Conservation (phyloP, 106 monocot species). For the Dioscorea zingiberensis region DNA sequence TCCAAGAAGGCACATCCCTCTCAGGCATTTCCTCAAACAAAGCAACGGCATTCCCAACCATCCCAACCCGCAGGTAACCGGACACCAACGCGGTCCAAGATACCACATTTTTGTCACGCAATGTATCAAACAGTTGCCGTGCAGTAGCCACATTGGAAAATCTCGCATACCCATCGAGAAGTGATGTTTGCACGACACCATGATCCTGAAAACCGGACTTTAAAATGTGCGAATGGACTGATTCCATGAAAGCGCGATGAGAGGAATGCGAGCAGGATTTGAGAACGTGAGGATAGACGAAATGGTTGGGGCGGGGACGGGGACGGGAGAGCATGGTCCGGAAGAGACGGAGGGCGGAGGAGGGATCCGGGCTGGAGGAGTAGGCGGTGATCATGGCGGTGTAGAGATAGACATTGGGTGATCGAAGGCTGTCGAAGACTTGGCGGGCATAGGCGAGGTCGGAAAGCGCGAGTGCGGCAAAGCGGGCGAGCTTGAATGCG, state of each 20-base stretch:
- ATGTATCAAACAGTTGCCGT: conserved; percentile 59
- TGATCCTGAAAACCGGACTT: conserved; percentile 46
- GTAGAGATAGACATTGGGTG: conserved; percentile 83
- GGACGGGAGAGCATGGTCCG: conserved; percentile 34
- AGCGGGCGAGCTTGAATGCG: conserved; percentile 80
- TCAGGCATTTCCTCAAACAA: conserved; percentile 86
- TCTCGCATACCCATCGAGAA: conserved; percentile 64
- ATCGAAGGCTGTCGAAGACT: conserved; percentile 52
- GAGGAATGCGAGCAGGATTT: conserved; percentile 32
- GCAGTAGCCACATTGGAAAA: conserved; percentile 46
- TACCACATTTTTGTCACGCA: conserved; percentile 56
- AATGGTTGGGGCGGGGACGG: conserved; percentile 59
- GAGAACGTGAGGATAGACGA: conserved; percentile 71
- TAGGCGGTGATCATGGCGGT: conserved; percentile 87
- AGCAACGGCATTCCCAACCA: conserved; percentile 46
- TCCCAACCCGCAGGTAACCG: conserved; percentile 53
- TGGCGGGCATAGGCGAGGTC: conserved; percentile 58
- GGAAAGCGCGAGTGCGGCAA: conserved; percentile 52
- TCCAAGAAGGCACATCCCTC: conserved; percentile 82
- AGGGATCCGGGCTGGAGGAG: conserved; percentile 30
- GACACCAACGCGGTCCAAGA: conserved; percentile 83
- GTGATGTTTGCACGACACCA: conserved; percentile 54
- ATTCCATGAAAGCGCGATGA: conserved; percentile 11
- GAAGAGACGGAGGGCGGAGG: conserved; percentile 42
- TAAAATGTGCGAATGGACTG: conserved; percentile 34